Evolutionary conservation across 1,139 yeast genomes (phyloP).

Genomic region (Fermentozyma sake): DNA sequence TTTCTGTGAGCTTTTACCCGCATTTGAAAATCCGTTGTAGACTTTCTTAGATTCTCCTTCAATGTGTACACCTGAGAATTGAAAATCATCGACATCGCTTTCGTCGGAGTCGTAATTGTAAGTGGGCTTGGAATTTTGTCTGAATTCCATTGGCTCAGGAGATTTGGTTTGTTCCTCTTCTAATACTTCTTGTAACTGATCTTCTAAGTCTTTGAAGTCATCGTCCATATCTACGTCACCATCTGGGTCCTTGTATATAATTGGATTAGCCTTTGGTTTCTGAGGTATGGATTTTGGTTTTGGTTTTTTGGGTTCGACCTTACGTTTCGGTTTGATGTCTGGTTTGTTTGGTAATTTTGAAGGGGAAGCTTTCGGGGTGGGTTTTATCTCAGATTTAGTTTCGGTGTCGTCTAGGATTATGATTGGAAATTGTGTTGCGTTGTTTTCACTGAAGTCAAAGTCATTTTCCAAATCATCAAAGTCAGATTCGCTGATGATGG

Average conservation of each 20-base stretch:
- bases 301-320: slow-evolving; percentile 1
- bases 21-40: slow-evolving; percentile 6
- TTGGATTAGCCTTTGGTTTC: slow-evolving; percentile 2
- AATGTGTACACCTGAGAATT: slow-evolving; percentile 17
- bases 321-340: slow-evolving; percentile 3
- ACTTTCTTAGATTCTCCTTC: slow-evolving; percentile 14
- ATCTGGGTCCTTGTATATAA: neutral
- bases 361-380: neutral
- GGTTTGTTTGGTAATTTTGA: slow-evolving; percentile 3
- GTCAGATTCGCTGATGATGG: slow-evolving; percentile 32
- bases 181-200: slow-evolving; percentile 40
- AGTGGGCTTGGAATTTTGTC: slow-evolving; percentile 1
- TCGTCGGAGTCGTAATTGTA: slow-evolving; percentile 19
- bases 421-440: slow-evolving; percentile 10
- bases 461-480: slow-evolving; percentile 35
- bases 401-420: slow-evolving; percentile 4
- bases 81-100: slow-evolving; percentile 24
- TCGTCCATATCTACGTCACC: slow-evolving; percentile 27
- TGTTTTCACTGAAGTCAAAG: slow-evolving; percentile 14
- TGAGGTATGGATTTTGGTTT: slow-evolving; percentile 9
- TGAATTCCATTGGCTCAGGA: slow-evolving; percentile 2
- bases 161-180: slow-evolving; percentile 19
- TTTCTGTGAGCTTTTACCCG: slow-evolving; percentile 11
- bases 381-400: slow-evolving; percentile 3
- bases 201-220: slow-evolving; percentile 43